Percentiles rank a stretch among this genome's conserved stretches.
phyloP scores from a whole-genome alignment of 768 basidiomycete genomes.

The Auricularia sp. region DNA sequence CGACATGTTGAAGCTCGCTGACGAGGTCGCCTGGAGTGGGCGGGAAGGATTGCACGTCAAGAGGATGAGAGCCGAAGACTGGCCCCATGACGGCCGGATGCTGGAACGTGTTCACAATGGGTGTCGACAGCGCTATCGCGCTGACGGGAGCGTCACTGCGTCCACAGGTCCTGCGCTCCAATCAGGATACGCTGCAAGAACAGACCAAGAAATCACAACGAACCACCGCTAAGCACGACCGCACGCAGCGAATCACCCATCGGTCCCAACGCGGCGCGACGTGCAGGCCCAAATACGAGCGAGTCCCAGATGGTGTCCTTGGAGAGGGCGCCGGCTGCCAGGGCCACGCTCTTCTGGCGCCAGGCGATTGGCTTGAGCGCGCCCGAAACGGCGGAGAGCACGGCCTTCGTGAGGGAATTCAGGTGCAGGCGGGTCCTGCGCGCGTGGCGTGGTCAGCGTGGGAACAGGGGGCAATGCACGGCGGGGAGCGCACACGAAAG shows the following conservation, averaged over 20 bases:
- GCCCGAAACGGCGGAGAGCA: constrained; percentile 44
- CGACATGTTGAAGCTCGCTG: constrained; percentile 44
- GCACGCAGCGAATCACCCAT: constrained; percentile 52
- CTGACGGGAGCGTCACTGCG: constrained; percentile 41
- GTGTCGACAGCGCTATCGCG: constrained; percentile 71
- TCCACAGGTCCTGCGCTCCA: constrained; percentile 36
- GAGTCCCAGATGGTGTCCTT: constrained; percentile 82
- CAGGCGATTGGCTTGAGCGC: constrained; percentile 53
- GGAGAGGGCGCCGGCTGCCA: constrained; percentile 64
- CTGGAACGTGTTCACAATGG: constrained; percentile 53
- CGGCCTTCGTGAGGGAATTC: constrained; percentile 37
- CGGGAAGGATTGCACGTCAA: constrained; percentile 74
- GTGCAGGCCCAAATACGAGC: constrained; percentile 58
- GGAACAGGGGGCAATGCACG: background rate
- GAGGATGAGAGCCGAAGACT: constrained; percentile 69
- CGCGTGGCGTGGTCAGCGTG: background rate
- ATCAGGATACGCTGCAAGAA: background rate
- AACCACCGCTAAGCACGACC: constrained; percentile 67
- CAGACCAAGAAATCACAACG: constrained; percentile 12
- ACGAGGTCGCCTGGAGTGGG: constrained; percentile 15
- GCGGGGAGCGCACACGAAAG: constrained; percentile 38
- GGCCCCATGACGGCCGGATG: constrained; percentile 65
- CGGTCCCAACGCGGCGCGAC: constrained; percentile 49
- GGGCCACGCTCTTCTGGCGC: constrained; percentile 64
- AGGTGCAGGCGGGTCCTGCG: constrained; percentile 43